Percentiles rank a stretch among this genome's conserved stretches.
These are phyloP conservation scores for Exserohilum rostratum DNA, from an alignment of 2,329 filamentous ascomycete genomes.

Conservation along the genomic window DNA sequence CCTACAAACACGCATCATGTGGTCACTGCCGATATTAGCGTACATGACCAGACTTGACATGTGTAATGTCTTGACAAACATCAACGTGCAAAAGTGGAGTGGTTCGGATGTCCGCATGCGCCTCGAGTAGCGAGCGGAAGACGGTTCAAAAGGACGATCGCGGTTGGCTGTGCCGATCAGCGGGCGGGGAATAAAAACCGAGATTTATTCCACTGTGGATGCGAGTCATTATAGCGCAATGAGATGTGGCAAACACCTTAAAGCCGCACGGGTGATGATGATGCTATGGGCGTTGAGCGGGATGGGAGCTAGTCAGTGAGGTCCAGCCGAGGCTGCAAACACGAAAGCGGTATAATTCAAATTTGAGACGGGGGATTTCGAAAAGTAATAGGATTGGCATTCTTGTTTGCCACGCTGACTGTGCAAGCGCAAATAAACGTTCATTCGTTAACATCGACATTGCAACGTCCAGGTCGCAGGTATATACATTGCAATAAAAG, in stretches of 20 bases:
- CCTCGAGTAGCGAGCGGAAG: neutral
- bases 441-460: constrained; percentile 41
- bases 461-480: constrained; percentile 22
- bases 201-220: neutral
- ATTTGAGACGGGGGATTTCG: neutral
- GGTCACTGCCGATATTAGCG: neutral
- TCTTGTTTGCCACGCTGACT: constrained; percentile 22
- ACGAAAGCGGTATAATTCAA: no score
- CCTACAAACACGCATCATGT: neutral
- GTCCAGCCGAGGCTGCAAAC: no score
- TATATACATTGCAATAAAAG: constrained; percentile 44
- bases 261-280: neutral
- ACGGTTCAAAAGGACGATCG: constrained; percentile 4
- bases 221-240: constrained; percentile 1
- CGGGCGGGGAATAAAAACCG: constrained; percentile 3
- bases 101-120: neutral
- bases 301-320: no score
- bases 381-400: neutral
- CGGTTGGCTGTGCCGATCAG: constrained; percentile 19
- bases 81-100: neutral
- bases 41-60: neutral
- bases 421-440: constrained; percentile 41
- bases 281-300: no score
- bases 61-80: neutral
- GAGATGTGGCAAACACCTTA: neutral